Base-by-base conservation (phyloP, 306 rosid species). In the Cucurbita moschata region DNA sequence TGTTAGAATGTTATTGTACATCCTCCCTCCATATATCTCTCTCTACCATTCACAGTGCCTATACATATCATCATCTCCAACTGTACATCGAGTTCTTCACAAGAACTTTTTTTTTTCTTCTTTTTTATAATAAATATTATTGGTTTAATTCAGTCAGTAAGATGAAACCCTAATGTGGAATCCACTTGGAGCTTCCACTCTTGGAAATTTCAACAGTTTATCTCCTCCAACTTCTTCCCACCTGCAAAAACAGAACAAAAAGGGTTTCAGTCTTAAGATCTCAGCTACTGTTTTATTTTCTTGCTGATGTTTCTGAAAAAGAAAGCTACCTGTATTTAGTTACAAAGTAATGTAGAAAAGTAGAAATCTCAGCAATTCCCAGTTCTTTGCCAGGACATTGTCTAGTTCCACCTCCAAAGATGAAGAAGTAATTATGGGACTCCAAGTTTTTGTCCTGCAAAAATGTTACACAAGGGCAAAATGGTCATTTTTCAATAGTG, bases 171-270 rank as follows among this genome's bases (percentile, higher is more conserved):
- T 89, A 79, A 95, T 81, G 84, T 88, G 99, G 74, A 89, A 78
- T 76, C 99, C 99, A 82, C 92, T 88, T 58, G 99, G 99, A 59
- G 99, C 99, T 75, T 88, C 88, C 59, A 95, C 97, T 80, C 97
- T 89, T 1, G 99, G 99, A 85, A 95, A 95, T 75, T 86, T 95
- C 97, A 85, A 77, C 37, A 95, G 81, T 82, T 88, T 85, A 30
- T 95, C 92, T 74, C 96, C 99, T 64, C 99, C 99, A 74, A 89
- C 86, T 88, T 91, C 99, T 78, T 95, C 96, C 99, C 99, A 95
- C 80, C 99, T 95, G 86, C 83, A 84, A 68, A 11, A 56, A 4
- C 3, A 42, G 4, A 68, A 15, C 15, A 18, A 10, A 13, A 60
- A 69, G 39, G 30, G 13, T 18, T 37, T 6, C 39, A 16, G 11